Conservation (phyloP, 345 rosid genomes). For the Moricandia arvensis region DNA sequence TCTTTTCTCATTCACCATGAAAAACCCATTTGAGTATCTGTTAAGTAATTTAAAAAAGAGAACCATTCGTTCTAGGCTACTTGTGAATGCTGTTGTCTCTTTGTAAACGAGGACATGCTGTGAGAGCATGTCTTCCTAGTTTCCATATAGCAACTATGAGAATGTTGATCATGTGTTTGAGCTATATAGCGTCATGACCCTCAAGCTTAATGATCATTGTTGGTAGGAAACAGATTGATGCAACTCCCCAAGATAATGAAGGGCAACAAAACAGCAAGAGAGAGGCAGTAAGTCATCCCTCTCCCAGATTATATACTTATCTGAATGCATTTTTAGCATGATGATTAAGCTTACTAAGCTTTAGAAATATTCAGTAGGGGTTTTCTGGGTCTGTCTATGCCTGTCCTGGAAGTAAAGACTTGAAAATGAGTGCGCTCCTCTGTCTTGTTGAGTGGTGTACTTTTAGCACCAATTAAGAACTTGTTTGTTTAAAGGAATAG, state of each 20-base stretch:
- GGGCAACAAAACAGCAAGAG: slow-evolving; percentile 88
- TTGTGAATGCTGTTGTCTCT: too few species aligned
- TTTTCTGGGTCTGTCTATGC: background rate
- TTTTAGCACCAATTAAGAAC: background rate
- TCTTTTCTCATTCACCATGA: background rate
- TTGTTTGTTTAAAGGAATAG: slow-evolving; percentile 5
- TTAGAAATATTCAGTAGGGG: background rate
- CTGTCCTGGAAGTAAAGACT: background rate
- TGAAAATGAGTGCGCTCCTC: background rate
- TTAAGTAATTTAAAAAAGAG: too few species aligned
- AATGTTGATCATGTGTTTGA: slow-evolving; percentile 8
- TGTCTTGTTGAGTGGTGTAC: slow-evolving; percentile 4
- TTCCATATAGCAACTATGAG: background rate
- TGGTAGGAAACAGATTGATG: slow-evolving; percentile 86
- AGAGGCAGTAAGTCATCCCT: slow-evolving; percentile 58
- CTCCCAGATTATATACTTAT: slow-evolving; percentile 6
- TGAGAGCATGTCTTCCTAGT: background rate
- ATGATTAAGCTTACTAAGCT: background rate
- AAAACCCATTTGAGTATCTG: too few species aligned
- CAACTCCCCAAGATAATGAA: slow-evolving; percentile 82
- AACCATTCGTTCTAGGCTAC: too few species aligned
- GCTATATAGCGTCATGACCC: background rate
- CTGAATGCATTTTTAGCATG: background rate
- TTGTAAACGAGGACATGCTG: too few species aligned
- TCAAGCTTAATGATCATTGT: slow-evolving; percentile 7